Base-by-base conservation (phyloP, 164 flowering plant species). In the Tetracentron sinense region DNA sequence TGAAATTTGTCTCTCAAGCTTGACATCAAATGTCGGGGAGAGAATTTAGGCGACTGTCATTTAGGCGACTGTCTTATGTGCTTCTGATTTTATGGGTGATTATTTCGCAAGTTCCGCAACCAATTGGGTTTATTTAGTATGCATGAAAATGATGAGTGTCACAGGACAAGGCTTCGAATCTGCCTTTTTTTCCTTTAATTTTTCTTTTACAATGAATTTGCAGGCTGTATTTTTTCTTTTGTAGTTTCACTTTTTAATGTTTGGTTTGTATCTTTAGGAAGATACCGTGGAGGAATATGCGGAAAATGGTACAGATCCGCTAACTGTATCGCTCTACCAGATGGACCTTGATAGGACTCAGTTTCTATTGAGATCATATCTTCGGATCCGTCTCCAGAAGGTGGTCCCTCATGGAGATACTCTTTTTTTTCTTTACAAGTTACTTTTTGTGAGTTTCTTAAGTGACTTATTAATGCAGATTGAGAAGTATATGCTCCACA, bases 271-370 rank as follows among this genome's bases (percentile, higher is more conserved):
- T 60, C n/a, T n/a, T 54, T 62, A 94, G 99, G 97, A 89, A 75
- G 89, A 84, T 38, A 87, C 77, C n/a, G 77, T 88, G 50, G 96
- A 89, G 51, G 88, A 79, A 7, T 81, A 69, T 65, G 71, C 66
- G 15, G 73, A 60, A 28, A 74, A 60, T 71, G 89, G 93, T 22
- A 66, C 64, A 11, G 92, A 91, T 65, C 90, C 94, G 6, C 85
- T 86, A 21, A 84, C 76, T 2, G 77, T 88, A 42, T 94, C 99
- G 7, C 81, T 94, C 28, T 88, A 88, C 70, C 96, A 88, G 70
- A 91, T 92, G 94, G 97, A 92, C 69, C 63, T 95, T 78, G 97
- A 95, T 44, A 79, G 94, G 50, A 72, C 85, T 44, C 84, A 78
- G 69, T 92, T 84, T 69, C 75, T 92, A 27, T 75, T 92, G 78